Percentiles rank a stretch among this genome's conserved stretches.
Conservation (phyloP, 2,329 filamentous ascomycete species). For the Aspergillus piperis region DNA sequence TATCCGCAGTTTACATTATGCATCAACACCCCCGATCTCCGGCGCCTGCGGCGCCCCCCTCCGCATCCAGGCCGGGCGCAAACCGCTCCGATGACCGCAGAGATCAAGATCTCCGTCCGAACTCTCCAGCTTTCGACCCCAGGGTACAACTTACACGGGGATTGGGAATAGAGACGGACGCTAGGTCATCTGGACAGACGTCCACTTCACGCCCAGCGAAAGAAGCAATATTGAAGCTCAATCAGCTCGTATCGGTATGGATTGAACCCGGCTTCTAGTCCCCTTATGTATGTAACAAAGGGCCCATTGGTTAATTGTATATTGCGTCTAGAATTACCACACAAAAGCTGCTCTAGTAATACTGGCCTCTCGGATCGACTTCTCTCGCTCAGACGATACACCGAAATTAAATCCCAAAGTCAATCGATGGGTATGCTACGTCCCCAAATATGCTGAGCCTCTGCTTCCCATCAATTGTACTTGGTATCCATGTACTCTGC, state of each 20-base stretch:
- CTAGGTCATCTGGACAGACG: constrained; percentile 45
- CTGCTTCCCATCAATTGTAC: background rate
- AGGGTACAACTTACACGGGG: constrained; percentile 53
- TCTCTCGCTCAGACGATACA: constrained; percentile 61
- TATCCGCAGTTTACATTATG: constrained; percentile 57
- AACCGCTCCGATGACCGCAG: constrained; percentile 72
- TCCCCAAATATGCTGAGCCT: background rate
- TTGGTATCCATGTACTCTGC: background rate
- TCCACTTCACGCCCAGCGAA: constrained; percentile 55
- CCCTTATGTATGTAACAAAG: constrained; percentile 5
- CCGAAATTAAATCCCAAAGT: constrained; percentile 61
- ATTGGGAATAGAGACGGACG: constrained; percentile 52
- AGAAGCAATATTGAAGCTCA: constrained; percentile 76
- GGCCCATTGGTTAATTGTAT: constrained; percentile 25
- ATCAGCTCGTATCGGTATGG: constrained; percentile 86
- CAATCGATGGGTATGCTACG: constrained; percentile 78
- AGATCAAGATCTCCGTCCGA: constrained; percentile 61
- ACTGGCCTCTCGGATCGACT: constrained; percentile 74
- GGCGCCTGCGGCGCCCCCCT: constrained; percentile 70
- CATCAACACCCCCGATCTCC: constrained; percentile 85
- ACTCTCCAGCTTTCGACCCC: constrained; percentile 56
- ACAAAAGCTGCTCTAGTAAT: constrained; percentile 84
- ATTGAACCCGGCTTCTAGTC: constrained; percentile 1
- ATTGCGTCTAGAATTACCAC: constrained; percentile 73
- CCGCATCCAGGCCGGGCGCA: constrained; percentile 70